Conservation (phyloP, 352 stramenopile species). For the Globisporangium canariense region DNA sequence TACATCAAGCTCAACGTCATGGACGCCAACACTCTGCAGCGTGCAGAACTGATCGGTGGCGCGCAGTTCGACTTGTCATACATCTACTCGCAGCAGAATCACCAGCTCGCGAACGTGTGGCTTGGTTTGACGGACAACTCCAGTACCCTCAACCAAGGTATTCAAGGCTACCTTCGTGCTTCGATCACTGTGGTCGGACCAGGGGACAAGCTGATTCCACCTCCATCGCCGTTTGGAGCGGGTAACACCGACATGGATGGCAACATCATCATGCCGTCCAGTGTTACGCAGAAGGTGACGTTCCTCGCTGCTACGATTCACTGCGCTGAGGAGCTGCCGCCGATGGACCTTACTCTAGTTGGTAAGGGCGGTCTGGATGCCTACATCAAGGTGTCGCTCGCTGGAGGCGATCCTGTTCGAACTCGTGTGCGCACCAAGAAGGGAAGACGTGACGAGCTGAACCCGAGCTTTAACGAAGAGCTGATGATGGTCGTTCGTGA, state of each 20-base stretch:
- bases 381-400: slow-evolving; percentile 61
- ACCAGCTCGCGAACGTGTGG: slow-evolving; percentile 90
- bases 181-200: slow-evolving; percentile 87
- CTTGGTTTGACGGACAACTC: slow-evolving; percentile 86
- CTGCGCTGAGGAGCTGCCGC: slow-evolving; percentile 63
- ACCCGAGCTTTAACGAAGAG: slow-evolving; percentile 76
- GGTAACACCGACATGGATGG: slow-evolving; percentile 41
- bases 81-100: slow-evolving; percentile 83
- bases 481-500: slow-evolving; percentile 75
- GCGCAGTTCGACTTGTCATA: slow-evolving; percentile 87
- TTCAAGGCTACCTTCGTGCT: slow-evolving; percentile 89
- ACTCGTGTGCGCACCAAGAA: slow-evolving; percentile 79
- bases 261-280: slow-evolving; percentile 78
- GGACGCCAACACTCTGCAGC: slow-evolving; percentile 83
- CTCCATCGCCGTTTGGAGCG: slow-evolving; percentile 56
- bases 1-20: slow-evolving; percentile 80
- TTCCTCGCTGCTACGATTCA: slow-evolving; percentile 70
- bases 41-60: slow-evolving; percentile 86
- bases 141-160: slow-evolving; percentile 76
- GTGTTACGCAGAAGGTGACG: slow-evolving; percentile 67
- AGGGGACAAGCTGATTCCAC: slow-evolving; percentile 75
- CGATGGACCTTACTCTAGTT: slow-evolving; percentile 70
- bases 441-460: slow-evolving; percentile 61
- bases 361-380: slow-evolving; percentile 66
- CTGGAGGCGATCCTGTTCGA: slow-evolving; percentile 54